Percentiles rank a stretch among this genome's conserved stretches.
Evolutionary conservation across 2,329 filamentous ascomycete genomes (phyloP).

Genomic region (Trichoderma brevicompactum): DNA sequence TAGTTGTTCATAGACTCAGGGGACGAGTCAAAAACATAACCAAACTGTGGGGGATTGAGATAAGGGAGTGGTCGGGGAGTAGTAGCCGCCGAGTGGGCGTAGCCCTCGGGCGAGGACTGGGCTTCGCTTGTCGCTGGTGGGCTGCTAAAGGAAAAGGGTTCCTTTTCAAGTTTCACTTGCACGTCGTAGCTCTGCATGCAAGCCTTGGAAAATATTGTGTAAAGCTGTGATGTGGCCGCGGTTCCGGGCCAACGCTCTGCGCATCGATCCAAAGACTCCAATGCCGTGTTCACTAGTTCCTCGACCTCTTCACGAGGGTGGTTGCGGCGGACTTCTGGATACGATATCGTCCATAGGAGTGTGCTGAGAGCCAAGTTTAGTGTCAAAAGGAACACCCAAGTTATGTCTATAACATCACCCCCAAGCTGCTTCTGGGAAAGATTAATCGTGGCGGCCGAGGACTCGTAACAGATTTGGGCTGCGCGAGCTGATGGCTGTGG

Average conservation of each 20-base stretch:
- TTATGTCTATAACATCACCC: constrained; percentile 77
- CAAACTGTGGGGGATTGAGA: constrained; percentile 59
- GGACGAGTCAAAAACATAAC: constrained; percentile 61
- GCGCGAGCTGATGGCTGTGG: constrained; percentile 81
- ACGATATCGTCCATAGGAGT: constrained; percentile 89
- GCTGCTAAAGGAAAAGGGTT: constrained; percentile 42
- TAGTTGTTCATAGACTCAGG: constrained; percentile 57
- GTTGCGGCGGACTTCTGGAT: constrained; percentile 75
- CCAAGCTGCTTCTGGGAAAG: constrained; percentile 81
- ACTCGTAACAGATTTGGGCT: constrained; percentile 81
- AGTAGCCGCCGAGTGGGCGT: constrained; percentile 36
- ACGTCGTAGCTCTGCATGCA: constrained; percentile 86
- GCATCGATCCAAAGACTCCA: constrained; percentile 79
- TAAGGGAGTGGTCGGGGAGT: constrained; percentile 47
- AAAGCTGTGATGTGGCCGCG: constrained; percentile 80
- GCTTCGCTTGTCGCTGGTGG: constrained; percentile 41
- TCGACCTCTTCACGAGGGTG: constrained; percentile 78
- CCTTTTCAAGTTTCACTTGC: constrained; percentile 40
- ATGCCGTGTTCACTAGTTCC: constrained; percentile 70
- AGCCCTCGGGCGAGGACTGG: constrained; percentile 41
- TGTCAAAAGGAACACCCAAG: constrained; percentile 89
- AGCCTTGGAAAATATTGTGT: constrained; percentile 81
- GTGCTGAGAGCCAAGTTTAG: constrained; percentile 93
- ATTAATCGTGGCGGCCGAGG: constrained; percentile 78
- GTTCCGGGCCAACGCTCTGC: constrained; percentile 92